Base-by-base conservation (phyloP, 139 green algal species). In the Micromonas commoda region DNA sequence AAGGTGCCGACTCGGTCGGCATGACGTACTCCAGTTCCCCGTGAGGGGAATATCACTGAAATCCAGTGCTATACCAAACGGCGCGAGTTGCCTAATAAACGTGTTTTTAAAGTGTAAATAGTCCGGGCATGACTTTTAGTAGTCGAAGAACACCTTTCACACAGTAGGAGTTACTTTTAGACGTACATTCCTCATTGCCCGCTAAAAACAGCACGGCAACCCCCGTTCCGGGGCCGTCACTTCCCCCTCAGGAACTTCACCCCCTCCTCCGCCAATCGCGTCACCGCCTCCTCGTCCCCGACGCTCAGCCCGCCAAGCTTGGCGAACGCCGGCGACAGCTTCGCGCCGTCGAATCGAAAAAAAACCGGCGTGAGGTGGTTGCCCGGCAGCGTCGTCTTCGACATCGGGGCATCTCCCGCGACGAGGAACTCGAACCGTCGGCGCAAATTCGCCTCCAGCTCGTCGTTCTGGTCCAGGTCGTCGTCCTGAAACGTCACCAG, bases 281-380 rank as follows among this genome's bases (percentile, higher is more conserved):
- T 28, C 29, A 78, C 53, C 51, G 6, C 29, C 5, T 53, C 52
- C 26, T 38, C 51, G 20, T 68, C 72, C 20, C 72, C 72, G 45
- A 78, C 20, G 68, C 19, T 26, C 21, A 63, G 16, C 32, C 68
- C 35, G 1, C 68, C 45, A 20, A 64, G 4, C 23, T 20, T 61
- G 3, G 21, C 45, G 34, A 76, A 53, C 39, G 38, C 38, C 3
- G 39, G 69, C 33, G 38, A 76, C 21, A 76, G 24, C 39, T 64
- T 76, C 38, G 32, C 28, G 23, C 69, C 69, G 32, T 78, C 72
- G 9, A 78, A 31, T 19, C 16, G 26, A 24, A 78, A 69, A 1
- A n/a, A 70, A 16, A 78, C 72, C 31, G 54, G 72, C 29, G 54
- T 54, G 32, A 78, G 38, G 53, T 75, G 68, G 19, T 60, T 61